phyloP scores from a whole-genome alignment of 306 rosid species.

The Corylus heterophylla region DNA sequence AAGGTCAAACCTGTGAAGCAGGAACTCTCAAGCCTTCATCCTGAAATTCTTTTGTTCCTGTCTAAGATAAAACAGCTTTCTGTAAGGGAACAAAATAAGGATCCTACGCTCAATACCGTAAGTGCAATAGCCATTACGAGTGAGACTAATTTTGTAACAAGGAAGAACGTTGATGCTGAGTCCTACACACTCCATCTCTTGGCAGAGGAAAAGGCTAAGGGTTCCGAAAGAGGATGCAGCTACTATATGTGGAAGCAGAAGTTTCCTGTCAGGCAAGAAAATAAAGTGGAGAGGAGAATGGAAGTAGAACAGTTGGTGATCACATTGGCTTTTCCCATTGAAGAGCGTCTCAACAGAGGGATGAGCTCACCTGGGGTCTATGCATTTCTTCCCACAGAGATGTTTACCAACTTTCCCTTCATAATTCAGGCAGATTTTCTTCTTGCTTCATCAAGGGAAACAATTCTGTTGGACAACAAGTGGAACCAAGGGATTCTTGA shows the following conservation, averaged over 20 bases:
- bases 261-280: conserved; percentile 54
- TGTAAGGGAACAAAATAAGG: conserved; percentile 49
- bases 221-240: conserved; percentile 35
- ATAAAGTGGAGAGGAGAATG: conserved; percentile 51
- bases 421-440: conserved; percentile 80
- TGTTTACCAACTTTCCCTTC: conserved; percentile 73
- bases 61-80: conserved; percentile 66
- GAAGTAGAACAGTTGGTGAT: conserved; percentile 60
- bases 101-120: conserved; percentile 40
- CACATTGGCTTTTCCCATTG: conserved; percentile 65
- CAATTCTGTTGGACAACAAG: conserved; percentile 59
- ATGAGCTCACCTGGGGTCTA: conserved; percentile 55
- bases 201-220: conserved; percentile 31
- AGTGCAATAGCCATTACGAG: conserved; percentile 54
- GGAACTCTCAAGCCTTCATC: conserved; percentile 71
- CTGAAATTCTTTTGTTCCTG: conserved; percentile 67
- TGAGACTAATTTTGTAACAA: conserved; percentile 38
- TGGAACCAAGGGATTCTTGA: conserved; percentile 82
- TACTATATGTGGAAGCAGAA: conserved; percentile 73
- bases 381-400: conserved; percentile 77
- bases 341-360: conserved; percentile 49
- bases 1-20: conserved; percentile 59
- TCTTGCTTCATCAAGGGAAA: conserved; percentile 71
- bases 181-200: conserved; percentile 65
- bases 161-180: conserved; percentile 67